These are phyloP conservation scores for Xylaria multiplex DNA, from an alignment of 2,329 filamentous ascomycete species.

Conservation along the genomic window DNA sequence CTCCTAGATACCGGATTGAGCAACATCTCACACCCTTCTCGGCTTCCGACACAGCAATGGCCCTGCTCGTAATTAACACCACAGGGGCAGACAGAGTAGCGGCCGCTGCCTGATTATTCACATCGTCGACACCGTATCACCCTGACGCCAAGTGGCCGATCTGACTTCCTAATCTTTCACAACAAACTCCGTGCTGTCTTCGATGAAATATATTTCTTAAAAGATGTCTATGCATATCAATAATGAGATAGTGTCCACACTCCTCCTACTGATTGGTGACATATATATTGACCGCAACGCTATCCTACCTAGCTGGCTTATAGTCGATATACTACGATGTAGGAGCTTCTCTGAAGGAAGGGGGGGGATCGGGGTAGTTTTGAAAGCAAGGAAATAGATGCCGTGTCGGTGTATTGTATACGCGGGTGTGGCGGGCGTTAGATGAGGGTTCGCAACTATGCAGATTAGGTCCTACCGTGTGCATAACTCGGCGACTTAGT, in stretches of 20 bases:
- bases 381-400: not conserved
- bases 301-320: not conserved
- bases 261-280: constrained; percentile 8
- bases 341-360: not conserved
- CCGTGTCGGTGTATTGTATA: not conserved
- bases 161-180: not conserved
- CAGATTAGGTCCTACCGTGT: not conserved
- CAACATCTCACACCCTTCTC: not conserved
- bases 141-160: constrained; percentile 6
- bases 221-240: not conserved
- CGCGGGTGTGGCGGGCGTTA: not conserved
- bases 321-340: not conserved
- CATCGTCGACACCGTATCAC: not conserved
- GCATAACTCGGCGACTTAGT: not conserved
- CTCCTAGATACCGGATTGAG: constrained; percentile 1
- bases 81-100: not conserved
- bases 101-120: not conserved
- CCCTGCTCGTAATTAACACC: not conserved
- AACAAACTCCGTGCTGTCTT: constrained; percentile 4
- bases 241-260: not conserved
- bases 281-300: constrained; percentile 1
- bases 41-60: not conserved
- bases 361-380: not conserved
- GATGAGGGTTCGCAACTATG: constrained; percentile 7
- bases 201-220: not conserved